Base-by-base conservation (phyloP, 352 stramenopile genomes). In the Hyaloperonospora brassicae region DNA sequence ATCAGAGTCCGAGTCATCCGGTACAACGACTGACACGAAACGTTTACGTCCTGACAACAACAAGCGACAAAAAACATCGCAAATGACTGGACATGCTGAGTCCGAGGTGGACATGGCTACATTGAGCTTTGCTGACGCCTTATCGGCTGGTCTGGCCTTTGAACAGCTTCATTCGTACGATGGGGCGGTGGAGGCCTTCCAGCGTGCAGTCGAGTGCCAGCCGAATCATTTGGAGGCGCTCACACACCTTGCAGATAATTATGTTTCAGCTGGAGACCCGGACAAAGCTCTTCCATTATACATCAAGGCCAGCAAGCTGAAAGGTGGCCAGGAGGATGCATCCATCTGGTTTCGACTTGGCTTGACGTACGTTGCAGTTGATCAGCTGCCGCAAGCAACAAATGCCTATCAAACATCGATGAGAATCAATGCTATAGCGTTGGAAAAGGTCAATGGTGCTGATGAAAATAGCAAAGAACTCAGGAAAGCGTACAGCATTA, bases 71-170 rank as follows among this genome's bases (percentile, higher is more conserved):
- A 68, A 64, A 39, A 55, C 71, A 14, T 46, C 68, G 31, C 54
- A 70, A 17, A 46, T 66, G n/a, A 59, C 54, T 13, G 52, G 44
- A 10, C 59, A 70, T n/a, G 47, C 54, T 0, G 62, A 76, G 45
- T 65, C 48, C 2, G 68, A 72, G 48, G 52, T 71, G 50, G 53
- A 82, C 48, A 72, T 83, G 43, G 62, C 66, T n/a, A 61, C 64
- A 25, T 62, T 88, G 31, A 50, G 56, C 51, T 86, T 86, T 36
- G 65, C 75, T 22, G 75, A 88, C 52, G 75, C 76, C 7, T 66
- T 88, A 23, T 66, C 71, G 8, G 73, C 76, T n/a, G 78, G 78
- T 11, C 57, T 83, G 31, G 76, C 78, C 24, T 87, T 89, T 39
- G 64, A 86, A 52, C 73, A 89, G 55, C 55, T 89, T 10, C 62